A percentile compares a stretch with the other conserved stretches of the same genome.
Conservation (phyloP, 1,139 yeast genomes). For the Candida tropicalis region DNA sequence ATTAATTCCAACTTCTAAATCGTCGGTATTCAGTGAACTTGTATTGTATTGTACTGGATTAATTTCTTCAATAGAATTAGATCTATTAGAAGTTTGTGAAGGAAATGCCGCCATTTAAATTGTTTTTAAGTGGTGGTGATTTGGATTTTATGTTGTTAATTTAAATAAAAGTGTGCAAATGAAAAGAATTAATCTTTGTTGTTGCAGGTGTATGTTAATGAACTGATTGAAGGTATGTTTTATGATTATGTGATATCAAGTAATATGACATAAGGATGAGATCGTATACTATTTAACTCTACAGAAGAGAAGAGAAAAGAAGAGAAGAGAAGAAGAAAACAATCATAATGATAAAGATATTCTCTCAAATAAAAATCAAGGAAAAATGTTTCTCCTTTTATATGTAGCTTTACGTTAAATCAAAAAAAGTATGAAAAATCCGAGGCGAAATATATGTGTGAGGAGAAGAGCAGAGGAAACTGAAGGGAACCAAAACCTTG, state of each 20-base stretch:
- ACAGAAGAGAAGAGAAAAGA: conserved; percentile 1
- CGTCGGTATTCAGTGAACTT: conserved; percentile 1
- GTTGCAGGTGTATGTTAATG: conserved; percentile 11
- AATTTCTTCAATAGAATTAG: conserved; percentile 6
- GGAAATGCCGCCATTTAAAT: background rate
- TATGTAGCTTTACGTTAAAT: background rate
- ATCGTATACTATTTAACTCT: conserved; percentile 4
- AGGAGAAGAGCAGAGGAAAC: conserved; percentile 2
- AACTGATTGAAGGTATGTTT: conserved; percentile 19
- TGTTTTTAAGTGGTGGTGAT: background rate
- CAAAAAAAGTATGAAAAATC: no score
- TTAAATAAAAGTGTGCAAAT: no score
- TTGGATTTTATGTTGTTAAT: no score
- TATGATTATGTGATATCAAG: conserved; percentile 16
- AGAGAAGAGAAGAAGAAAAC: conserved; percentile 1
- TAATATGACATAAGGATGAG: conserved; percentile 15
- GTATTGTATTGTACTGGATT: conserved; percentile 5
- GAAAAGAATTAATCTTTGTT: no score
- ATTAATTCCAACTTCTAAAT: conserved; percentile 9
- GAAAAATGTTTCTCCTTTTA: conserved; percentile 4
- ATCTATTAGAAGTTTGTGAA: background rate
- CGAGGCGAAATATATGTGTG: background rate
- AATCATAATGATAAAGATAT: background rate
- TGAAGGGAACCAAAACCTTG: no score
- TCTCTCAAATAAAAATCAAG: background rate